These are phyloP conservation scores for Coemansia sp. DNA, from an alignment of 192 early-diverging fungal genomes.

Conservation along the genomic window DNA sequence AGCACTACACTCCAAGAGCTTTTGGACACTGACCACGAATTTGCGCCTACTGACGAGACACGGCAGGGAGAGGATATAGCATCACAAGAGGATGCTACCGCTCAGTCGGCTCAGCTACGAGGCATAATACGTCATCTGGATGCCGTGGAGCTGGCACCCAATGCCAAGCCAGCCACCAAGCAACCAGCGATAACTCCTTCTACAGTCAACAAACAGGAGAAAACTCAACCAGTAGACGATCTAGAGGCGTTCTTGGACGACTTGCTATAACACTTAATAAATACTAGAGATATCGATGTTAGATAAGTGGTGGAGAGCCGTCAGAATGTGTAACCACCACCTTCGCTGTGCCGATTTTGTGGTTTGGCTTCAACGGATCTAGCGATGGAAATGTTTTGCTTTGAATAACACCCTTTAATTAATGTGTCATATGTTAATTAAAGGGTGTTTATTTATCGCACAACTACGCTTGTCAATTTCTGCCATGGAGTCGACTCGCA, in stretches of 20 bases:
- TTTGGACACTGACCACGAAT: conserved; percentile 8
- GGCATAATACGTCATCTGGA: background rate
- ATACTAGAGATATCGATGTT: background rate
- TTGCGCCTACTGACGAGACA: background rate
- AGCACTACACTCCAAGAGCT: conserved; percentile 15
- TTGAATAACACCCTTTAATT: no score
- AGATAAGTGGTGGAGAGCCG: background rate
- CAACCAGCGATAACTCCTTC: background rate
- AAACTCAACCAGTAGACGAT: conserved; percentile 22
- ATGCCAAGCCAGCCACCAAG: background rate
- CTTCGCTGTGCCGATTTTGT: background rate
- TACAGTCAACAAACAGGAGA: background rate
- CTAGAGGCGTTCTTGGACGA: conserved; percentile 49
- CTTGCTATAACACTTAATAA: conserved; percentile 14
- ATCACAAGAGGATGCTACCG: background rate
- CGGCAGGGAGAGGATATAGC: background rate
- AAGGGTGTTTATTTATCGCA: no score
- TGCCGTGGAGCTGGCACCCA: conserved; percentile 21
- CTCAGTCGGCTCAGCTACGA: background rate
- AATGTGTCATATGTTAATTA: no score
- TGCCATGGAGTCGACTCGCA: no score
- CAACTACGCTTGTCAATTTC: no score
- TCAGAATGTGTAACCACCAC: background rate
- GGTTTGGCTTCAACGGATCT: no score
- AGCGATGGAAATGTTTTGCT: no score